Evolutionary conservation across 768 basidiomycete species (phyloP).

Genomic region (Lentinula lateritia): DNA sequence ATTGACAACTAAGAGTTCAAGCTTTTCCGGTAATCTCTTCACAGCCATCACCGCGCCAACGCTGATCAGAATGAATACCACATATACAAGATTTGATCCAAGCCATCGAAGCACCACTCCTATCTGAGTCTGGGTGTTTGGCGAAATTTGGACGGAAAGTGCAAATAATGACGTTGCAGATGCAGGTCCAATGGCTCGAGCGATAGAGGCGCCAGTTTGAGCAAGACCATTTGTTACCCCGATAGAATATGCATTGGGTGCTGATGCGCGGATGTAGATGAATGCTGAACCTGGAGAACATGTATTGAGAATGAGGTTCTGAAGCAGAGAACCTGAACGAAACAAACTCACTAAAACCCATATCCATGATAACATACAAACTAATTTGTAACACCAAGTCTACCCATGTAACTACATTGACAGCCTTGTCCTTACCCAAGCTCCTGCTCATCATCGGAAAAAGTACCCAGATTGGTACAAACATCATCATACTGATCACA

Average conservation of each 20-base stretch:
- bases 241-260: conserved; percentile 49
- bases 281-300: conserved; percentile 12
- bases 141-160: conserved; percentile 29
- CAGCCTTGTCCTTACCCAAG: conserved; percentile 22
- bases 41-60: background rate
- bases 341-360: conserved; percentile 24
- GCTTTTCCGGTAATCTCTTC: background rate
- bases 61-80: background rate
- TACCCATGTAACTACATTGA: conserved; percentile 21
- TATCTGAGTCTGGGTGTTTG: background rate
- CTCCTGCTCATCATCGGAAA: conserved; percentile 47
- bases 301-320: background rate
- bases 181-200: conserved; percentile 41
- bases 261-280: conserved; percentile 48
- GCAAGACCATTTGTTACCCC: conserved; percentile 52
- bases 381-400: conserved; percentile 22
- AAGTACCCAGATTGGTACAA: conserved; percentile 37
- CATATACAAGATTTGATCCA: conserved; percentile 34
- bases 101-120: conserved; percentile 19
- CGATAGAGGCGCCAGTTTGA: conserved; percentile 30
- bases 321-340: background rate
- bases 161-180: conserved; percentile 44
- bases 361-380: conserved; percentile 23
- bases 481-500: conserved; percentile 31
- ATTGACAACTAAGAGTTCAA: background rate